phyloP scores from a whole-genome alignment of 2,329 filamentous ascomycete species.

The Penicillium rolfsii region DNA sequence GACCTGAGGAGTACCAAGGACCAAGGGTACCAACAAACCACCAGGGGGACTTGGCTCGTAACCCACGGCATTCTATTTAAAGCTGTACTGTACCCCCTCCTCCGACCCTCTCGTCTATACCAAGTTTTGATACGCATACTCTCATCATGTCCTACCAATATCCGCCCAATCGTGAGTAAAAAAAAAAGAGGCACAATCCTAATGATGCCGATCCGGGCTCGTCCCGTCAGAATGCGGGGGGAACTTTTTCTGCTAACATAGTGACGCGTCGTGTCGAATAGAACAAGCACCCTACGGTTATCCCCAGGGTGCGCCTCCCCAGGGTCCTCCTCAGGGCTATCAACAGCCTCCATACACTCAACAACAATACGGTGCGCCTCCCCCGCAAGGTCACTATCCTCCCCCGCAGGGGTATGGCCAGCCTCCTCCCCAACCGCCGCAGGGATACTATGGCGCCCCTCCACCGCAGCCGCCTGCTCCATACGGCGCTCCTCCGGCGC shows the following conservation, averaged over 20 bases:
- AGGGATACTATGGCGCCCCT: constrained; percentile 43
- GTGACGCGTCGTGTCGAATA: constrained; percentile 18
- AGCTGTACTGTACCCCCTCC: constrained; percentile 1
- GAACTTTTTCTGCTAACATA: neutral
- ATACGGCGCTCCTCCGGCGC: constrained; percentile 21
- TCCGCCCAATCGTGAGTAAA: constrained; percentile 28
- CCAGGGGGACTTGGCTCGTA: neutral
- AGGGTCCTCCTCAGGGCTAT: constrained; percentile 33
- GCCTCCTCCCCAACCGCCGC: constrained; percentile 33
- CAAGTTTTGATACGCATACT: too few species aligned
- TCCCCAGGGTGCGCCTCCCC: constrained; percentile 31
- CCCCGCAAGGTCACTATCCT: constrained; percentile 32
- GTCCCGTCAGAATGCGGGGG: constrained; percentile 5
- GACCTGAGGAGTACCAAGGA: neutral
- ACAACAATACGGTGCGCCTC: constrained; percentile 25
- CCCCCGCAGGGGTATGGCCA: constrained; percentile 42
- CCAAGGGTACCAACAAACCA: neutral
- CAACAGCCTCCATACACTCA: constrained; percentile 32
- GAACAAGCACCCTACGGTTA: constrained; percentile 32
- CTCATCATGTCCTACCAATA: constrained; percentile 29
- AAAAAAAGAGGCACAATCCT: neutral
- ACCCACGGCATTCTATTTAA: constrained; percentile 7
- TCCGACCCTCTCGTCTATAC: neutral
- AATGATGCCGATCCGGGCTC: neutral
- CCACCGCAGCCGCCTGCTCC: constrained; percentile 30